phyloP scores from a whole-genome alignment of 306 rosid genomes.

The Carpinus fangiana region DNA sequence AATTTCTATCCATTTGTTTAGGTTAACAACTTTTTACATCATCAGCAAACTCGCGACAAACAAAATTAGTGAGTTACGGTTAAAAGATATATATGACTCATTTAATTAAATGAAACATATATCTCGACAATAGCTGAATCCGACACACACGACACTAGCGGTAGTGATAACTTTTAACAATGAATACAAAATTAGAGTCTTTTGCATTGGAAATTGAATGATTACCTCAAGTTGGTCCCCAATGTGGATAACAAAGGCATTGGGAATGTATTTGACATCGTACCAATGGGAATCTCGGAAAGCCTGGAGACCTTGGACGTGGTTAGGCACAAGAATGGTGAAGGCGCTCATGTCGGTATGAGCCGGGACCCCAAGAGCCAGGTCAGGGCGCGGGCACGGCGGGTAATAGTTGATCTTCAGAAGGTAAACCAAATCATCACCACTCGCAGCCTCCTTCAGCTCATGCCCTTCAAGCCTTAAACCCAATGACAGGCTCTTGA shows the following conservation, averaged over 20 bases:
- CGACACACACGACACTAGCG: no score
- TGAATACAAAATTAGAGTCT: no score
- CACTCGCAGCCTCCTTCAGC: slow-evolving; percentile 52
- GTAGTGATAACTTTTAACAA: no score
- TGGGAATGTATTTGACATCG: slow-evolving; percentile 63
- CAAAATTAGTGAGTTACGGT: no score
- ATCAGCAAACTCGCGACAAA: no score
- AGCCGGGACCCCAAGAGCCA: slow-evolving; percentile 66
- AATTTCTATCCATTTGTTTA: no score
- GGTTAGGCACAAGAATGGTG: slow-evolving; percentile 71
- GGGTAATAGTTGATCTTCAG: slow-evolving; percentile 86
- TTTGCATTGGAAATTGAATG: not conserved
- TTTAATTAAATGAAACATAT: no score
- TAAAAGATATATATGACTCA: no score
- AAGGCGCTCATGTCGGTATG: slow-evolving; percentile 76
- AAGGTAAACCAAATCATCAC: slow-evolving; percentile 53
- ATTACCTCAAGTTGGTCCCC: slow-evolving; percentile 82
- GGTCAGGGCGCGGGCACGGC: slow-evolving; percentile 78
- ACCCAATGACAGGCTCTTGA: slow-evolving; percentile 49
- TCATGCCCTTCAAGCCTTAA: slow-evolving; percentile 63
- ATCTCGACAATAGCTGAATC: no score
- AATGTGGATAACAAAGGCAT: slow-evolving; percentile 72
- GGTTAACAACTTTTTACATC: no score
- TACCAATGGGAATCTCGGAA: slow-evolving; percentile 64
- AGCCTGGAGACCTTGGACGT: slow-evolving; percentile 83